Base-by-base conservation (phyloP, 2,329 filamentous ascomycete genomes). In the Penicillium sp. region DNA sequence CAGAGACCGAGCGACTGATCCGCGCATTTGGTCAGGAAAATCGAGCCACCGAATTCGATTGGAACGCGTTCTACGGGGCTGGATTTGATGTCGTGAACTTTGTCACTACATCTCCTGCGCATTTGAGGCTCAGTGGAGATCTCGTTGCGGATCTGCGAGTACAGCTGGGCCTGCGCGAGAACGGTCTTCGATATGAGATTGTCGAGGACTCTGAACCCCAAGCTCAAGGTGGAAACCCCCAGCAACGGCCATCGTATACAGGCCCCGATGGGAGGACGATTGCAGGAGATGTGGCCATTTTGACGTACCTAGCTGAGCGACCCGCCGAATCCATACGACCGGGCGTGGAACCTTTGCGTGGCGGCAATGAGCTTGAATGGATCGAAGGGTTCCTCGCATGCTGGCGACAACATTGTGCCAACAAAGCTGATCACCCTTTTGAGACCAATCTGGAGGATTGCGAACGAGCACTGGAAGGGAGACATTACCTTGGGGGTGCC, bases 1-100 rank as follows among this genome's bases (percentile, higher is more conserved):
- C 80, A 3, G 86, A 90, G 69, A 87, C 88, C 0, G 77, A 79
- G 61, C 69, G 70, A 25, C 85, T 99, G 79, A 82, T 98, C 43
- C 82, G 81, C 55, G 91, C 90, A 0, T 98, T 99, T 76, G 90
- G 92, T 0, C 82, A 82, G 15, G 95, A 99, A 79, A 99, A 99
- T 70, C 88, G 91, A 58, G 79, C 83, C 4, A 82, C 80, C 0
- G 81, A 84, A 0, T 92, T 95, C 63, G 81, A 86, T 3, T 96
- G 94, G 94, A 80, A 88, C 4, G 78, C 78, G 0, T 77, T 84
- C 25, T 99, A 99, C 69, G 93, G 92, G 0, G 67, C 71, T 0
- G 95, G 95, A 0, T 96, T 92, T 64, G 90, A 99, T 70, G 91
- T 96, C 10, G 77, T 82, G 54, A 81, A 82, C 59, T 81, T 82